These are phyloP conservation scores for Exophiala phaeomuriformis DNA, from an alignment of 2,329 filamentous ascomycete genomes.

Conservation along the genomic window DNA sequence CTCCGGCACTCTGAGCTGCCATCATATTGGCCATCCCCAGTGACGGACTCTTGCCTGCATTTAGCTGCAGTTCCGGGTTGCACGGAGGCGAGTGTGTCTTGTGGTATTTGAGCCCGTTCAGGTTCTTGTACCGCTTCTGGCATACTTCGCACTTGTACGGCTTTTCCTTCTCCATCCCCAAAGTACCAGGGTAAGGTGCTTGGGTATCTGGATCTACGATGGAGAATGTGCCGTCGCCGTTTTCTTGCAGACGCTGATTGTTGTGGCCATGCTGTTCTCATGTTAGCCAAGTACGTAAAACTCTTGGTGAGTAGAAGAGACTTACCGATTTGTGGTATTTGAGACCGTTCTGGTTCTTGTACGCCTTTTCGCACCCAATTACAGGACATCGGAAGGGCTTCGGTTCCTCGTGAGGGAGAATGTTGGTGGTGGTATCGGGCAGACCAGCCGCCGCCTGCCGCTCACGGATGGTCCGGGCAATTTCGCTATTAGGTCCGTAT, in stretches of 20 bases:
- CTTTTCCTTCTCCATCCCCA: constrained; percentile 99
- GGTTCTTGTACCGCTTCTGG: constrained; percentile 97
- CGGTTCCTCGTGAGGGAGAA: constrained; percentile 69
- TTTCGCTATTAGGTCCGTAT: constrained; percentile 67
- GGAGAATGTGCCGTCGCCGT: constrained; percentile 92
- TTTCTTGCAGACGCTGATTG: constrained; percentile 93
- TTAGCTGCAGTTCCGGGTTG: constrained; percentile 69
- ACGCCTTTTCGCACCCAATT: constrained; percentile 92
- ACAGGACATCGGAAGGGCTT: constrained; percentile 98
- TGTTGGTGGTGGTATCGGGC: constrained; percentile 39
- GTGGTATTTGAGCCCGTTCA: constrained; percentile 96
- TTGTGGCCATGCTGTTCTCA: constrained; percentile 70
- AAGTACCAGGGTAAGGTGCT: constrained; percentile 84
- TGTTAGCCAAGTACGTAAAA: constrained; percentile 25
- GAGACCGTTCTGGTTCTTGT: constrained; percentile 98
- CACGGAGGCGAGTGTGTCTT: constrained; percentile 81
- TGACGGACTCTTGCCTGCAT: constrained; percentile 35
- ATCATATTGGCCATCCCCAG: constrained; percentile 18
- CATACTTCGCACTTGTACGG: constrained; percentile 96
- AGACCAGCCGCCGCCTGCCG: constrained; percentile 56
- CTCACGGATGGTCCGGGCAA: constrained; percentile 58
- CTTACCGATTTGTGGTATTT: constrained; percentile 74
- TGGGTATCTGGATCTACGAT: constrained; percentile 96
- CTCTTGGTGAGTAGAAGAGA: constrained; percentile 22
- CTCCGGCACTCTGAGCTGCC: constrained; percentile 40